Conservation (phyloP, 495 filamentous ascomycete species). For the Penicillium pancosmium region DNA sequence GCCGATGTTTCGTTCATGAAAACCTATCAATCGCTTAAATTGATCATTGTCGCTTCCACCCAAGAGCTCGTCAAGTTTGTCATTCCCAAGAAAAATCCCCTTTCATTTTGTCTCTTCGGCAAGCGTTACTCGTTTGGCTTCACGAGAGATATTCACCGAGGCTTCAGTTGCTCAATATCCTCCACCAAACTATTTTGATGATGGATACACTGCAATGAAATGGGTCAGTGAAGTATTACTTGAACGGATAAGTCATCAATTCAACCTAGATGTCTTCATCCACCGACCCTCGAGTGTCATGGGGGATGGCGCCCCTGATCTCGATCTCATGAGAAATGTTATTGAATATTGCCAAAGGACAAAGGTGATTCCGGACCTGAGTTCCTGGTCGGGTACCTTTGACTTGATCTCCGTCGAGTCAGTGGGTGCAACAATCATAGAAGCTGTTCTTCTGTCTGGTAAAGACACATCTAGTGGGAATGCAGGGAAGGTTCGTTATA, state of each 20-base stretch:
- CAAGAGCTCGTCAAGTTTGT: constrained; percentile 41
- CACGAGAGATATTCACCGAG: not conserved
- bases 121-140: not conserved
- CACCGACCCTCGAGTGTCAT: constrained; percentile 6
- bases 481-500: constrained; percentile 5
- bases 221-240: not conserved
- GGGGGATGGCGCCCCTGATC: constrained; percentile 20
- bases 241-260: not conserved
- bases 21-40: constrained; percentile 43
- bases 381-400: constrained; percentile 24
- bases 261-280: not conserved
- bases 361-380: constrained; percentile 21
- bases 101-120: constrained; percentile 52
- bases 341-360: constrained; percentile 22
- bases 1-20: constrained; percentile 54
- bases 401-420: constrained; percentile 32
- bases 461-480: not conserved
- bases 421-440: constrained; percentile 20
- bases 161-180: not conserved
- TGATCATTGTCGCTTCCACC: constrained; percentile 48
- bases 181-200: not conserved
- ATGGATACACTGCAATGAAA: not conserved
- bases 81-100: constrained; percentile 35
- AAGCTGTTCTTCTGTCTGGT: constrained; percentile 15
- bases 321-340: constrained; percentile 32